Conservation (phyloP, 1,139 yeast species). For the Candida sp. region DNA sequence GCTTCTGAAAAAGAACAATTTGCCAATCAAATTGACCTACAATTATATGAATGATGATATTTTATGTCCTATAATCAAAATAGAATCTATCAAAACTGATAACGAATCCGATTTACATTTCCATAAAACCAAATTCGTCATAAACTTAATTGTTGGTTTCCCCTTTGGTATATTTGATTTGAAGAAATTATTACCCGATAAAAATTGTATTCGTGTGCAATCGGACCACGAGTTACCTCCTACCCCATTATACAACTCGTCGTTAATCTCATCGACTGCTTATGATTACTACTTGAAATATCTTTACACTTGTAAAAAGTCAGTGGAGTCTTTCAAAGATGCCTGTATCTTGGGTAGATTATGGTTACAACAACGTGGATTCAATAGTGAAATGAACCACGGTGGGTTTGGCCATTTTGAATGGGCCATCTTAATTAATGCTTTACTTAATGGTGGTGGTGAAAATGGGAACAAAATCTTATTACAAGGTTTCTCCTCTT, state of each 20-base stretch:
- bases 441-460: slow-evolving; percentile 84
- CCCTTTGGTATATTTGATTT: slow-evolving; percentile 70
- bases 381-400: slow-evolving; percentile 54
- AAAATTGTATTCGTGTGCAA: slow-evolving; percentile 75
- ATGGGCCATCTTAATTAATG: slow-evolving; percentile 77
- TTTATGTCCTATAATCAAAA: slow-evolving; percentile 58
- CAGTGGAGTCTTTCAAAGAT: slow-evolving; percentile 81
- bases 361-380: slow-evolving; percentile 89
- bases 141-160: slow-evolving; percentile 71
- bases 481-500: slow-evolving; percentile 84
- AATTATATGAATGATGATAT: slow-evolving; percentile 65
- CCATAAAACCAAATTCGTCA: slow-evolving; percentile 64
- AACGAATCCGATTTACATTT: slow-evolving; percentile 50
- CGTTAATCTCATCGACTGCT: slow-evolving; percentile 67
- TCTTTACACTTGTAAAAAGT: slow-evolving; percentile 70
- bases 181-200: slow-evolving; percentile 74
- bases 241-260: slow-evolving; percentile 83
- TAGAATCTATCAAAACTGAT: slow-evolving; percentile 50
- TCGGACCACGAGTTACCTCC: slow-evolving; percentile 53
- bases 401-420: slow-evolving; percentile 96
- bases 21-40: slow-evolving; percentile 53
- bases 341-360: slow-evolving; percentile 85
- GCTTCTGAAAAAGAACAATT: slow-evolving; percentile 50
- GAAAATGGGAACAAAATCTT: slow-evolving; percentile 69
- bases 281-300: slow-evolving; percentile 70